Evolutionary conservation across 2,329 filamentous ascomycete genomes (phyloP).

Genomic region (Clonostachys byssicola): DNA sequence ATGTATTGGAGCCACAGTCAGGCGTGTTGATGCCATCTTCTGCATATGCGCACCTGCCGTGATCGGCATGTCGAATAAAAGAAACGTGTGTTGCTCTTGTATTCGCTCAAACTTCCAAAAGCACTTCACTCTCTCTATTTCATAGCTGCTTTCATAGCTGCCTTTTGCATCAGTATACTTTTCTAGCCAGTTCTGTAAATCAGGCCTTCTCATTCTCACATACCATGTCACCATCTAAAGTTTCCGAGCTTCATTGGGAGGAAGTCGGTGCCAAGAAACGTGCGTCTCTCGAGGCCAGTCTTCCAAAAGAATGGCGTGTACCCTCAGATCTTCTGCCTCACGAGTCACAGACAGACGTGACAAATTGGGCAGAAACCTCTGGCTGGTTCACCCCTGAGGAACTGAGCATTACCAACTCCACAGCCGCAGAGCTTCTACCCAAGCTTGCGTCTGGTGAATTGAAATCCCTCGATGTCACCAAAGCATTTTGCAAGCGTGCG

Average conservation of each 20-base stretch:
- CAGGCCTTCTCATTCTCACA: conserved; percentile 27
- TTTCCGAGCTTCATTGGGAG: conserved; percentile 1
- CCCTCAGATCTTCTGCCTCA: conserved; percentile 29
- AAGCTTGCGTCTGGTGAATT: not conserved
- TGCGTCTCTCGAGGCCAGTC: conserved; percentile 34
- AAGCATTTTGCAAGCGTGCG: conserved; percentile 1
- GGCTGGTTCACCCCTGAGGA: conserved; percentile 52
- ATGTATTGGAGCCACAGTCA: too few relatives aligned
- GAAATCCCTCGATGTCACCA: not conserved
- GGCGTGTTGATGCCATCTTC: too few relatives aligned
- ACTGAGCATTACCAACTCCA: conserved; percentile 9
- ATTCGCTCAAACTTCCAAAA: too few relatives aligned
- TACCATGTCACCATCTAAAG: conserved; percentile 17
- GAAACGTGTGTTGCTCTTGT: too few relatives aligned
- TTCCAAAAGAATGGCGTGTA: conserved; percentile 50
- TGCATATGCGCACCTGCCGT: too few relatives aligned
- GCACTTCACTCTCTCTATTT: too few relatives aligned
- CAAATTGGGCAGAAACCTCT: conserved; percentile 47
- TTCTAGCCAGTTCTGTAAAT: not conserved
- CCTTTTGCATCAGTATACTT: too few relatives aligned
- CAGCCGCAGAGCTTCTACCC: not conserved
- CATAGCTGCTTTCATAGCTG: too few relatives aligned
- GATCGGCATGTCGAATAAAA: too few relatives aligned
- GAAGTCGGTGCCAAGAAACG: conserved; percentile 2
- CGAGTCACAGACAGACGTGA: conserved; percentile 48